These are phyloP conservation scores for Pichia scutulata DNA, from an alignment of 805 yeast genomes.

Conservation along the genomic window DNA sequence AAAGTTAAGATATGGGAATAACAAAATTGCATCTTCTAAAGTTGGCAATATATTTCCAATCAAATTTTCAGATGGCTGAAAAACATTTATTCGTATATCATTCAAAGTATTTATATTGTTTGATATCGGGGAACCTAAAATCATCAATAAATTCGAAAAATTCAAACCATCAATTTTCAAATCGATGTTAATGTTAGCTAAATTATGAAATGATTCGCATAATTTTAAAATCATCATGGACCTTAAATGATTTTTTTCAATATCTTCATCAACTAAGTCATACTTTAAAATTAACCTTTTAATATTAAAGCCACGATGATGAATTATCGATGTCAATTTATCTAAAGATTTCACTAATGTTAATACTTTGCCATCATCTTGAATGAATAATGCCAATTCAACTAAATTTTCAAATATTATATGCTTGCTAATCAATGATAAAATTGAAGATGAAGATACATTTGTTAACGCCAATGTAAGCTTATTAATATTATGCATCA, in stretches of 20 bases:
- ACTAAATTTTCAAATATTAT: constrained; percentile 25
- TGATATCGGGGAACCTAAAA: constrained; percentile 25
- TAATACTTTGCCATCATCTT: constrained; percentile 25
- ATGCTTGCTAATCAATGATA: constrained; percentile 24
- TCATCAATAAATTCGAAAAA: constrained; percentile 28
- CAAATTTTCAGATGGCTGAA: constrained; percentile 25
- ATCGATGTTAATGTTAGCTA: constrained; percentile 19
- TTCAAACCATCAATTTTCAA: constrained; percentile 23
- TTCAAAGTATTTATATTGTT: constrained; percentile 19
- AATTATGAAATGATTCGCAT: constrained; percentile 20
- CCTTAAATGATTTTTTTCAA: constrained; percentile 27
- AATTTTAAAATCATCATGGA: constrained; percentile 27
- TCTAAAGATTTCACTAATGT: constrained; percentile 25
- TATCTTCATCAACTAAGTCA: constrained; percentile 18
- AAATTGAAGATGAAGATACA: constrained; percentile 25
- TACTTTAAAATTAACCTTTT: constrained; percentile 21
- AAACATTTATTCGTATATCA: constrained; percentile 23
- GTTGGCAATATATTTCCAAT: constrained; percentile 24
- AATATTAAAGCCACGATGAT: constrained; percentile 20
- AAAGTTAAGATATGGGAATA: constrained; percentile 25
- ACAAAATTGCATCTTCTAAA: constrained; percentile 22
- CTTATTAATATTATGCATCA: constrained; percentile 19
- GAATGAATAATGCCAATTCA: constrained; percentile 21
- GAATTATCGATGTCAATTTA: constrained; percentile 19
- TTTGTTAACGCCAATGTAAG: constrained; percentile 26